Evolutionary conservation across 345 rosid genomes (phyloP).

Genomic region (Euclidium syriacum): DNA sequence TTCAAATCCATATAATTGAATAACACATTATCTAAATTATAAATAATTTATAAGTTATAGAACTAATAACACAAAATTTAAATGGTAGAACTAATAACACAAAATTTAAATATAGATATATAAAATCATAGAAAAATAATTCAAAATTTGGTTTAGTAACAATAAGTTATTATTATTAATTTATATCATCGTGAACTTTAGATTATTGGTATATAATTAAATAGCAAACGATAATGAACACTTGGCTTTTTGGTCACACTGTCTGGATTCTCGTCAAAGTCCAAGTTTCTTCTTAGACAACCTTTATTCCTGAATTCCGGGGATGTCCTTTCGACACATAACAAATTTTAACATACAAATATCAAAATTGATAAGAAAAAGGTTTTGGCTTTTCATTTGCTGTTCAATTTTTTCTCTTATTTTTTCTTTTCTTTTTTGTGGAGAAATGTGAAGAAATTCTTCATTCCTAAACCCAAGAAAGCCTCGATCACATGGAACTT

Average conservation of each 20-base stretch:
- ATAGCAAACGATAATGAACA: constrained; percentile 18
- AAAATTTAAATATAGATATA: too few relatives aligned
- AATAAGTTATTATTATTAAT: background rate
- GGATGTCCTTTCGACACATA: constrained; percentile 32
- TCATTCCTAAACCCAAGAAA: constrained; percentile 28
- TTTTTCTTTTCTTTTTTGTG: constrained; percentile 9
- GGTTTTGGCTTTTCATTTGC: constrained; percentile 24
- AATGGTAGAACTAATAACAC: too few relatives aligned
- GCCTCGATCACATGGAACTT: constrained; percentile 39
- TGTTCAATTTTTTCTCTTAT: constrained; percentile 14
- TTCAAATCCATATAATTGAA: too few relatives aligned
- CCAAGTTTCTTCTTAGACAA: constrained; percentile 41
- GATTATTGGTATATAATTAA: background rate
- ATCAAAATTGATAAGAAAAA: constrained; percentile 5
- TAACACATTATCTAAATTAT: too few relatives aligned
- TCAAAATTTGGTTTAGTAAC: too few relatives aligned
- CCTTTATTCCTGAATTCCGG: constrained; percentile 68
- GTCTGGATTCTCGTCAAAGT: constrained; percentile 49
- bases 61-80: too few relatives aligned
- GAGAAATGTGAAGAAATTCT: constrained; percentile 31
- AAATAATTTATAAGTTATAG: too few relatives aligned
- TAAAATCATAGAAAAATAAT: too few relatives aligned
- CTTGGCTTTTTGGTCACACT: constrained; percentile 25
- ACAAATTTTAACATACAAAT: background rate
- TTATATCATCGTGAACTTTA: constrained; percentile 4